phyloP scores from a whole-genome alignment of 2,329 filamentous ascomycete species.

The Talaromyces sp. region DNA sequence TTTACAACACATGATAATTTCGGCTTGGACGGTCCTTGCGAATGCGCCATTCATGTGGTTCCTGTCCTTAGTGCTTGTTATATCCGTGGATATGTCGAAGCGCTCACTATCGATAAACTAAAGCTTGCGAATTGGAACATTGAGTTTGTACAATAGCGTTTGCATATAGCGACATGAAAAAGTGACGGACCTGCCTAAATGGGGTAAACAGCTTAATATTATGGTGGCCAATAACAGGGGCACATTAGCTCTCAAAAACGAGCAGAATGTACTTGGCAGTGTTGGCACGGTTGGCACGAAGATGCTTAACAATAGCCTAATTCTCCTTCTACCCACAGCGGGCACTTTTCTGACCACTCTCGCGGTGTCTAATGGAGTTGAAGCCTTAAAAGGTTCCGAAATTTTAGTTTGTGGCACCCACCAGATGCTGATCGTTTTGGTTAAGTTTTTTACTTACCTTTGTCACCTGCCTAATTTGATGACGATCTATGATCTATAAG shows the following conservation, averaged over 20 bases:
- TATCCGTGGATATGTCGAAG: not conserved
- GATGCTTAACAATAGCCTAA: not conserved
- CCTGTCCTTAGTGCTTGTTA: not conserved
- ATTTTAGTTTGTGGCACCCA: not conserved
- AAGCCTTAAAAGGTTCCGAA: not conserved
- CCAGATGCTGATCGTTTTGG: constrained; percentile 2
- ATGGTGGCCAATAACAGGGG: not conserved
- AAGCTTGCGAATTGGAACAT: not conserved
- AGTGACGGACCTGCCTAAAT: not conserved
- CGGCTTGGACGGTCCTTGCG: not conserved
- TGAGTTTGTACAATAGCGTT: not conserved
- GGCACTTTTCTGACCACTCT: not conserved
- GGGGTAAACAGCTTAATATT: not conserved
- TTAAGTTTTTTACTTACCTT: not conserved
- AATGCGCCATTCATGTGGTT: not conserved
- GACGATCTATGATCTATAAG: not conserved
- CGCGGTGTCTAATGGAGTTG: not conserved
- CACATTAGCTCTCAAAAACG: not conserved
- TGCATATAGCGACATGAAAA: not conserved
- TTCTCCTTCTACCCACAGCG: not conserved
- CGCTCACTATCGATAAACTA: not conserved
- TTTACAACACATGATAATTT: not conserved
- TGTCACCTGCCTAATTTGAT: not conserved
- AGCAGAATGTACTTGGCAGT: not conserved
- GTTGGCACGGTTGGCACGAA: not conserved